Evolutionary conservation across 768 basidiomycete species (phyloP), one percentile per base, ranked within the genome.

Genomic region (Phlebiopsis gigantea): DNA sequence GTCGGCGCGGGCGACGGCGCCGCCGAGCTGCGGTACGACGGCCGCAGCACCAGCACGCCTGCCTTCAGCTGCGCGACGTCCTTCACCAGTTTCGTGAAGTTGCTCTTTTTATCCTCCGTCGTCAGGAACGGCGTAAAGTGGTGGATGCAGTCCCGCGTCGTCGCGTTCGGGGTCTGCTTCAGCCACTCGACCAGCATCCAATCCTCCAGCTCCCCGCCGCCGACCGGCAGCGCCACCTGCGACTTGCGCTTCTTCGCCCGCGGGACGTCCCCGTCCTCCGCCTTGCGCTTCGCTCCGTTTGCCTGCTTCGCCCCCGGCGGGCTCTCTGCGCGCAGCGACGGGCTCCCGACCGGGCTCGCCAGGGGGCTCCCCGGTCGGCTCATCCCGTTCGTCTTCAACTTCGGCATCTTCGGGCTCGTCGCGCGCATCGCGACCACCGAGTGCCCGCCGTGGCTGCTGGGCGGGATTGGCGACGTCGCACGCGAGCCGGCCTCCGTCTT

Each of bases 341-440:
- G 17, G 46, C 57, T 41, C 61, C 60, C 21, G 52, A 43, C 63
- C 69, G 25, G 73, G 68, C 12, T 66, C 69, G 71, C 66, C 12
- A 72, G 71, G 19, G 82, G 79, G 57, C 82, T 83, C 17, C 74
- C 75, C 7, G 78, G 83, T 57, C 85, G 76, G 65, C 80, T 84
- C 58, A 70, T 71, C 45, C 62, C 61, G 31, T 70, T 67, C 10
- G 77, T 60, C 62, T 82, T 86, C 8, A 73, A 72, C 67, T 87
- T 89, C 2, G 82, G 80, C 9, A 71, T 75, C 63, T 88, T 90
- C 4, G 90, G 91, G 59, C 89, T 91, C 1, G 90, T 92, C 3
- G 91, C 91, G 17, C 91, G 83, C 71, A 87, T 88, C 1, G 91
- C 91, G 15, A 94, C 81, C 22, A 89, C 66, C 1, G 86, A 89